Conservation (phyloP, 768 basidiomycete species). For the Panaeolus cyanescens region DNA sequence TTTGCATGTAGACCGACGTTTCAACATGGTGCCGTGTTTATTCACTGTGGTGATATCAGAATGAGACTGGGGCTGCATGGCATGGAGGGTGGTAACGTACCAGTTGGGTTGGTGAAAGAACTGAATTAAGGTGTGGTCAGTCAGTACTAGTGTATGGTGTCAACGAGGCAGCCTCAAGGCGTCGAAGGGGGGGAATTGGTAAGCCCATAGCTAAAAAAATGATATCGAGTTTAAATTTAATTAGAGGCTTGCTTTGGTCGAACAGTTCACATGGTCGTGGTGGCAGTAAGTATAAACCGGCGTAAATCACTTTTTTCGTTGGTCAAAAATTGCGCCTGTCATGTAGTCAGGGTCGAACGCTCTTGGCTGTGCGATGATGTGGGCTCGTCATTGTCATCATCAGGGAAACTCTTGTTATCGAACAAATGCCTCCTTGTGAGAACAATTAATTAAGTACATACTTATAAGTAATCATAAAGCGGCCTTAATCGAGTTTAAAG, state of each 20-base stretch:
- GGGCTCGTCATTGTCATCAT: background rate
- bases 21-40: background rate
- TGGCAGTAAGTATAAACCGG: background rate
- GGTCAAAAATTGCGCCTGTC: background rate
- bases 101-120: background rate
- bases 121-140: too few species aligned
- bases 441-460: background rate
- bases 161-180: conserved; percentile 2
- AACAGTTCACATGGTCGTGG: background rate
- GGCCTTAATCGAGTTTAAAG: background rate
- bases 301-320: background rate
- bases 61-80: background rate
- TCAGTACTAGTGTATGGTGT: background rate
- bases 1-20: background rate
- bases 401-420: background rate
- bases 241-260: background rate
- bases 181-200: background rate
- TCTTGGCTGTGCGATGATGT: background rate
- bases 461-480: background rate
- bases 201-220: conserved; percentile 1
- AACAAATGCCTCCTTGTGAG: background rate
- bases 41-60: background rate
- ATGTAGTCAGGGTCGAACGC: background rate
- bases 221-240: background rate
- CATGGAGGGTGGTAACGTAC: background rate